phyloP scores from a whole-genome alignment of 306 rosid species.

The Gastrolobium bilobum region DNA sequence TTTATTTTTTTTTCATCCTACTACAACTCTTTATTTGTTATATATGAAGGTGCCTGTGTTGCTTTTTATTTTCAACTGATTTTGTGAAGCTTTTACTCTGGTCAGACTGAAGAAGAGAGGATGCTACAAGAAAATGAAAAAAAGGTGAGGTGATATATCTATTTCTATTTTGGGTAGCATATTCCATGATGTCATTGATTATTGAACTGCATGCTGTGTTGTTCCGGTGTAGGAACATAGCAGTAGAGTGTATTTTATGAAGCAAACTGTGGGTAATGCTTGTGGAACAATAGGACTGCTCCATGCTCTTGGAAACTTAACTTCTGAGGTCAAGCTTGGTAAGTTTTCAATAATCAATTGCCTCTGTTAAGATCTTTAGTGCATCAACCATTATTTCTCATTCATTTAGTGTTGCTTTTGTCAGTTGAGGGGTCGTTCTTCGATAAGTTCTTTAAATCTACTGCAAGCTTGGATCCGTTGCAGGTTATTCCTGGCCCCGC shows the following conservation, averaged over 20 bases:
- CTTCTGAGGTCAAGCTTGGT: constrained; percentile 73
- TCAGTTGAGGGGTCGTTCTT: constrained; percentile 74
- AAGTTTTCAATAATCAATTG: constrained; percentile 41
- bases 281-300: constrained; percentile 88
- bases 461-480: constrained; percentile 80
- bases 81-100: constrained; percentile 39
- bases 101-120: constrained; percentile 93
- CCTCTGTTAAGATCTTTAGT: too few relatives aligned
- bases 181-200: not conserved
- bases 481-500: constrained; percentile 65
- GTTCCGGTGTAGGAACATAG: constrained; percentile 57
- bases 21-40: not conserved
- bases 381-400: too few relatives aligned
- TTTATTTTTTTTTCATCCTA: constrained; percentile 4
- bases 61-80: constrained; percentile 25
- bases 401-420: too few relatives aligned
- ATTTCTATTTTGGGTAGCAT: constrained; percentile 26
- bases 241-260: constrained; percentile 65
- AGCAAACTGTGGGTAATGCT: constrained; percentile 82
- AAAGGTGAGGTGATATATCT: constrained; percentile 55
- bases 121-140: constrained; percentile 65
- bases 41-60: not conserved
- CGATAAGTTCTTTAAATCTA: constrained; percentile 82
- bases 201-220: not conserved
- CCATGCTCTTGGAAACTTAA: constrained; percentile 79